Conservation (phyloP, 352 stramenopile species). For the Pythium phragmiticola region DNA sequence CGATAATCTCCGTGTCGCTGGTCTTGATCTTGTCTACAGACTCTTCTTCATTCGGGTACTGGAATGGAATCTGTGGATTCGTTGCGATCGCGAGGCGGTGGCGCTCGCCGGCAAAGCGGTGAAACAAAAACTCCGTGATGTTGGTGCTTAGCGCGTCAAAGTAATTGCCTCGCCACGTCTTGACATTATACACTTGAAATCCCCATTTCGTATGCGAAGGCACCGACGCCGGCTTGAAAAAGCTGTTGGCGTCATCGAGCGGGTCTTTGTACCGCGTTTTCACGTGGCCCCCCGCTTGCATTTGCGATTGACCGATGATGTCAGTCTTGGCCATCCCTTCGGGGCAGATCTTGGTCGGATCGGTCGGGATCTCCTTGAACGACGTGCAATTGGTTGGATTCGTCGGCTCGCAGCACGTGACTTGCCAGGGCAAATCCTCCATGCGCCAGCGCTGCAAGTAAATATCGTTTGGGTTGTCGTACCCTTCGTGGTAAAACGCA, state of each 20-base stretch:
- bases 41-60: constrained; percentile 63
- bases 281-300: constrained; percentile 44
- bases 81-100: constrained; percentile 45
- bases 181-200: constrained; percentile 84
- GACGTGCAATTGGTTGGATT: constrained; percentile 57
- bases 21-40: constrained; percentile 39
- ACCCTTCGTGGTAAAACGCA: constrained; percentile 92
- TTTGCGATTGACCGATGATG: constrained; percentile 70
- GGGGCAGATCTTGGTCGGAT: constrained; percentile 38
- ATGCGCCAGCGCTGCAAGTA: constrained; percentile 95
- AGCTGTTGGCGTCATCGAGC: constrained; percentile 86
- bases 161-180: constrained; percentile 95
- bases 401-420: constrained; percentile 83
- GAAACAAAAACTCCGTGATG: constrained; percentile 86
- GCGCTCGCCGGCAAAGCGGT: constrained; percentile 57
- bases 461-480: constrained; percentile 97
- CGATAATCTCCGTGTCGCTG: constrained; percentile 56
- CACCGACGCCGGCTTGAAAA: constrained; percentile 87
- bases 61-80: constrained; percentile 34
- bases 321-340: constrained; percentile 56
- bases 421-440: constrained; percentile 92
- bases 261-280: constrained; percentile 92
- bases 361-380: constrained; percentile 36
- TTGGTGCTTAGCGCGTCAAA: constrained; percentile 92
- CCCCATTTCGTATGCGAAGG: constrained; percentile 72